Evolutionary conservation across 805 yeast species (phyloP).

Genomic region (Ogataea kodamae): DNA sequence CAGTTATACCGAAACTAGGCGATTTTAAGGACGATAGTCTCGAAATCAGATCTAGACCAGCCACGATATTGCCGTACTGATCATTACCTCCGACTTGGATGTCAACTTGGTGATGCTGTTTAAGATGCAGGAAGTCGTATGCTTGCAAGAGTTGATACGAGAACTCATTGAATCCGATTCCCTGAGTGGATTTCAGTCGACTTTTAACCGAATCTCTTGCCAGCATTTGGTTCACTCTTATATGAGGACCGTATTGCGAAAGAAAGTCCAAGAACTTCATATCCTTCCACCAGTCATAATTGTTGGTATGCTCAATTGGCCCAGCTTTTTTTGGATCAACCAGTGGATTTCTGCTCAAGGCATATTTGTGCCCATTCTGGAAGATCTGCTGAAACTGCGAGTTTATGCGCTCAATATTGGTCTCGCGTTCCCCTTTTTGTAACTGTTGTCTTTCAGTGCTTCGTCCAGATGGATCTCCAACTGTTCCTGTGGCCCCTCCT

Average conservation of each 20-base stretch:
- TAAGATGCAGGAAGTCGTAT: constrained; percentile 83
- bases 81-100: constrained; percentile 95
- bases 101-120: constrained; percentile 52
- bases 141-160: constrained; percentile 92
- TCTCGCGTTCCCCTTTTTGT: constrained; percentile 46
- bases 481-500: constrained; percentile 94
- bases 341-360: constrained; percentile 43
- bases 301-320: constrained; percentile 43
- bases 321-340: constrained; percentile 17
- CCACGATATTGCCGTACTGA: constrained; percentile 97
- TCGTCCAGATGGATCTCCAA: constrained; percentile 97
- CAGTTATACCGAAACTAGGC: constrained; percentile 73
- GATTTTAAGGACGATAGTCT: constrained; percentile 38
- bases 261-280: constrained; percentile 75
- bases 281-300: constrained; percentile 82
- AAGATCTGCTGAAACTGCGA: constrained; percentile 63
- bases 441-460: constrained; percentile 65
- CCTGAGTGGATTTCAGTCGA: constrained; percentile 63
- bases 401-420: constrained; percentile 58
- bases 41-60: constrained; percentile 85
- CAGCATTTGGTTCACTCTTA: constrained; percentile 83
- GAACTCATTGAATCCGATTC: constrained; percentile 92
- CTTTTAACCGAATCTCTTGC: constrained; percentile 83
- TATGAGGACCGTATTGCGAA: constrained; percentile 68
- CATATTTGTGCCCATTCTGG: constrained; percentile 57